Evolutionary conservation across 257 asterid species (phyloP), one percentile per base, ranked within the genome.

Genomic region (Phtheirospermum japonicum): DNA sequence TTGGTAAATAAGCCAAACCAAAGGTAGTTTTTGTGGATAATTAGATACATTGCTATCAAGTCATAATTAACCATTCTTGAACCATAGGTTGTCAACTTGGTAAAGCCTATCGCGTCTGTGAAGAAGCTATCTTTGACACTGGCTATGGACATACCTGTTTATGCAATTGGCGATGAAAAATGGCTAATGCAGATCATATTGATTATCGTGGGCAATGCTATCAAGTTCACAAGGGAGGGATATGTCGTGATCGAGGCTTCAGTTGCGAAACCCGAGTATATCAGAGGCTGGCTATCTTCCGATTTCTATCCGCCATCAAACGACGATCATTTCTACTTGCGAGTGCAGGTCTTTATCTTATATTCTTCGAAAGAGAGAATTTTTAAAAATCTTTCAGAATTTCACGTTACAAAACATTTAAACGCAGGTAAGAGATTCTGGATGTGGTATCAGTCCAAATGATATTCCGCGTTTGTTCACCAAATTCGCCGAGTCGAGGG

Each of bases 171-270:
- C 7, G 95, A 84, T 66, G 88, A 81, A 59, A 84, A 82, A 66
- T 70, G 87, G 46, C 79, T 87, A 9, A 76, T 82, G 81, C 93
- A 87, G 63, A 79, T 73, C 59, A 67, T 84, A 62, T 58, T 87
- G 70, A 81, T 80, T 26, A 46, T 79, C 45, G 74, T 75, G 66
- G 86, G 88, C 17, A 87, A 87, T 65, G 95, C 93, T 55, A 76
- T 87, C 36, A 84, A 84, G 80, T 87, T 84, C 80, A 82, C 92
- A 3, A 82, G 77, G 73, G 87, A 84, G 34, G 95, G 95, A 17
- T 62, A 63, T 42, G 70, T 84, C 10, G 62, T 79, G 19, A 72
- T 84, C 18, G 87, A 80, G 65, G 92, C 76, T 66, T 84, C 84
- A 42, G 68, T 79, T 64, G 83, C 85, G 4, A 78, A 75, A 62